Evolutionary conservation across 495 filamentous ascomycete species (phyloP), one percentile per base, ranked within the genome.

Genomic region (Tetracladium marchalianum): DNA sequence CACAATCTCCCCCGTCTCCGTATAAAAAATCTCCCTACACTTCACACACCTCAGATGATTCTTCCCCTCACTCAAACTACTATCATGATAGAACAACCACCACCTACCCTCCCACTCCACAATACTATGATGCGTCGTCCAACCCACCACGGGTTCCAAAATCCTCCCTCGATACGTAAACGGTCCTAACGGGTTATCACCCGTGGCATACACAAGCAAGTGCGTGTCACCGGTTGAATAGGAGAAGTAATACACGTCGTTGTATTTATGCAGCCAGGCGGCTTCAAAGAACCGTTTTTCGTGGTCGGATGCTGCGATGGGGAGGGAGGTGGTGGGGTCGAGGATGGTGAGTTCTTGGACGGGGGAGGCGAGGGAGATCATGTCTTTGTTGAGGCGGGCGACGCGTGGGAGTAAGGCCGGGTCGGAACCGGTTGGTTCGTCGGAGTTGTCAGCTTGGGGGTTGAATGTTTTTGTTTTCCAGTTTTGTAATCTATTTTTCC

Each of bases 41-140:
- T 86, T 86, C 12, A 84, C 80, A 49, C 68, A 73, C 53, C 83
- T 62, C 60, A 86, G 53, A 64, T 86, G 82, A 55, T 78, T 73
- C 35, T 80, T 72, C 1, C 80, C 81, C 7, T 61, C 54, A 16
- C 73, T 78, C 18, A 84, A 56, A 57, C 75, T 71, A 53, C 77
- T 76, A 65, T 87, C 83, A 57, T 86, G 82, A 62, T 85, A 77
- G 56, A 86, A 86, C 44, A 87, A 52, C 60, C 70, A 85, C 83
- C 81, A 85, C 43, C 69, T 68, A 4, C 71, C 80, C 63, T 73
- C 52, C 54, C 79, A 84, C 68, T 86, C 81, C 22, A 76, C 79
- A 54, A 87, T 80, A n/a, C 76, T 81, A 63, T 85, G 82, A 66
- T 86, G 82, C 45, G 83, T 87, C 38, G 83, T 87, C 83, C 83